Evolutionary conservation across 108 stramenopile species (phyloP), one percentile per base, ranked within the genome.

Genomic region (Skeletonema menzelii): DNA sequence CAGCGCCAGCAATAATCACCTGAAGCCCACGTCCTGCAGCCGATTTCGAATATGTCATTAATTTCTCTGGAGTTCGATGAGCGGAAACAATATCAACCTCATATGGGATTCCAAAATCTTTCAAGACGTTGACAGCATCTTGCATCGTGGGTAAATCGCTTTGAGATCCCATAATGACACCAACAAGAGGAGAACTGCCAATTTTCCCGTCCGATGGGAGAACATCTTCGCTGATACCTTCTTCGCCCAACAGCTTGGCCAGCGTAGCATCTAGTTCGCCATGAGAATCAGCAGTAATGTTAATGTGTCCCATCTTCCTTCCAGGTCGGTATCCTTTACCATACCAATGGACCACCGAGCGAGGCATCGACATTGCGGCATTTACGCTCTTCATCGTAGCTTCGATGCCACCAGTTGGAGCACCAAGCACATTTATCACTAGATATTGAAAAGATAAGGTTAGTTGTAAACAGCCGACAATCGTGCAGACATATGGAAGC

Each of bases 31-130:
- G 85, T 27, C 75, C 86, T 3, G 77, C 90, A 3, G 97, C 97
- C 40, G 85, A 80, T 63, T 85, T 85, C 63, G 97, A 96, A 85
- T 98, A 99, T 12, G 82, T 53, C 57, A 92, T 82, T 63, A 99
- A 84, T 55, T 97, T 96, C 14, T 91, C 95, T 4, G 99, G 98
- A 7, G 99, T 99, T 34, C 99, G 84, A 81, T 99, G 99, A 1
- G 99, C 99, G 28, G 94, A 95, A 10, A 99, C 98, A 66, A 99
- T 97, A 62, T 97, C 97, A 8, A 98, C 90, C 82, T 99, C 99
- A 76, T 91, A 96, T 2, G 95, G 86, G 28, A 99, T 78, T 19
- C 76, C 84, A 62, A 99, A 99, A 42, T 91, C 70, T 65, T 94
- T 87, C 61, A 98, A 69, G 15, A 98, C 80, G 19, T 96, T 91